phyloP scores from a whole-genome alignment of 495 filamentous ascomycete species.

The Aspergillus haitiensis region DNA sequence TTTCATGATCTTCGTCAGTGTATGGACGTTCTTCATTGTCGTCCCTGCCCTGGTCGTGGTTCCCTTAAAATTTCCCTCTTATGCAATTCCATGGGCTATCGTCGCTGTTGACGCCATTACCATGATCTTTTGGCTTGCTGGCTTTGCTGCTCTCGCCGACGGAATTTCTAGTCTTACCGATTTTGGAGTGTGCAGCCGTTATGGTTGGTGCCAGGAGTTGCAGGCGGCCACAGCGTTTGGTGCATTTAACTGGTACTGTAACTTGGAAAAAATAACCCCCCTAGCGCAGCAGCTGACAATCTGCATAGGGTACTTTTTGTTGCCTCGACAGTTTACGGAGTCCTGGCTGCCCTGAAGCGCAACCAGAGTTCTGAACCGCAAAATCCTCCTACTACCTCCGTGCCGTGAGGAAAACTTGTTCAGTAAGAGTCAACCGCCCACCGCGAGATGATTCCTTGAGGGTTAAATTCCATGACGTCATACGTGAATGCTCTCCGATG shows the following conservation, averaged over 20 bases:
- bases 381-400: slow-evolving; percentile 17
- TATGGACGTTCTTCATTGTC: slow-evolving; percentile 73
- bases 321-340: slow-evolving; percentile 42
- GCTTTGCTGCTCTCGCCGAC: slow-evolving; percentile 72
- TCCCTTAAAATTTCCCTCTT: too few relatives aligned
- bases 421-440: slow-evolving; percentile 6
- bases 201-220: slow-evolving; percentile 46
- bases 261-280: not conserved
- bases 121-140: slow-evolving; percentile 87
- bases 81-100: slow-evolving; percentile 56
- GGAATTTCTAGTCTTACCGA: slow-evolving; percentile 43
- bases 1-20: slow-evolving; percentile 72
- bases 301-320: slow-evolving; percentile 51
- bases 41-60: slow-evolving; percentile 47
- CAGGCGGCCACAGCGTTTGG: slow-evolving; percentile 56
- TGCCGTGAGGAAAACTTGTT: slow-evolving; percentile 11
- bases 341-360: slow-evolving; percentile 18
- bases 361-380: slow-evolving; percentile 12
- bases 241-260: slow-evolving; percentile 55
- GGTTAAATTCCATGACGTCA: too few relatives aligned
- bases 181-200: slow-evolving; percentile 42
- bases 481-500: too few relatives aligned
- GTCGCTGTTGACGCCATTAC: slow-evolving; percentile 68
- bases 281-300: slow-evolving; percentile 8
- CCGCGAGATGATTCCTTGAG: too few relatives aligned